Percentiles rank a stretch among this genome's conserved stretches.
phyloP scores from a whole-genome alignment of 257 asterid species.

The Verbena officinalis region DNA sequence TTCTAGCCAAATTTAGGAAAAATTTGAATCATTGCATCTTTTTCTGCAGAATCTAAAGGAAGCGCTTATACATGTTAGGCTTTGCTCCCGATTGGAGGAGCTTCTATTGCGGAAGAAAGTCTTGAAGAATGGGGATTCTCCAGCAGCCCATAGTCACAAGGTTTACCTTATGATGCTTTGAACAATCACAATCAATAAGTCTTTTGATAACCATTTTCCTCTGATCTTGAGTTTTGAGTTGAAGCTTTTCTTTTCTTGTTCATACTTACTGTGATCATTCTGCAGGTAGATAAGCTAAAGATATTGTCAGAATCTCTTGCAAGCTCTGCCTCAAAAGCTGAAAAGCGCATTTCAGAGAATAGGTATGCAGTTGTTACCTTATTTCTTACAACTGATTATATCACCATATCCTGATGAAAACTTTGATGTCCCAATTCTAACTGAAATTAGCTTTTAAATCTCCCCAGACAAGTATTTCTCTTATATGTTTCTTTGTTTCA shows the following conservation, averaged over 20 bases:
- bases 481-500: constrained; percentile 18
- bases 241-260: constrained; percentile 12
- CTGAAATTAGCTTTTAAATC: constrained; percentile 3
- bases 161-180: constrained; percentile 38
- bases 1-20: constrained; percentile 5
- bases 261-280: constrained; percentile 24
- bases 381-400: constrained; percentile 17
- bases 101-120: constrained; percentile 63
- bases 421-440: constrained; percentile 12
- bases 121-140: constrained; percentile 43
- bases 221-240: background rate
- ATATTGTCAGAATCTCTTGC: constrained; percentile 85
- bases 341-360: constrained; percentile 73
- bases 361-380: constrained; percentile 49
- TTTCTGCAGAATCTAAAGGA: constrained; percentile 64
- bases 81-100: constrained; percentile 71
- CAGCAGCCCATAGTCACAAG: constrained; percentile 53
- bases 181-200: background rate
- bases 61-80: constrained; percentile 55
- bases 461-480: constrained; percentile 14
- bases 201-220: constrained; percentile 9
- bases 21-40: constrained; percentile 22
- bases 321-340: constrained; percentile 75
- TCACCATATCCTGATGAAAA: constrained; percentile 18
- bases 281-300: constrained; percentile 88